A percentile compares a stretch with the other conserved stretches of the same genome.
Conservation (phyloP, 208 protist species). For the Leishmania tropica region DNA sequence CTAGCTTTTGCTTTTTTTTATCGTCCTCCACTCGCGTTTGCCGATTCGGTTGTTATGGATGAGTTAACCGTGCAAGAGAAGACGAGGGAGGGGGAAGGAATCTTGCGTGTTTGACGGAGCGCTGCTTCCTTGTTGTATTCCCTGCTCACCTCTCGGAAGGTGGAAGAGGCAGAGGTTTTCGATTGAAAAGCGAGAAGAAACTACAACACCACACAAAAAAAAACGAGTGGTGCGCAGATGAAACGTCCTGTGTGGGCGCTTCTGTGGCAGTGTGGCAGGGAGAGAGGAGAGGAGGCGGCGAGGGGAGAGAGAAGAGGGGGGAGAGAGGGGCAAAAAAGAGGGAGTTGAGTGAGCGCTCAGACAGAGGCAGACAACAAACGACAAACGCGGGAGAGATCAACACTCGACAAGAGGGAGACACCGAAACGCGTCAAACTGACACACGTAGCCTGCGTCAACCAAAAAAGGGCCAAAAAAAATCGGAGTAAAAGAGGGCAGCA, state of each 20-base stretch:
- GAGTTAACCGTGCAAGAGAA: neutral
- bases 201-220: neutral
- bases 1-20: neutral
- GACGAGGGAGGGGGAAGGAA: neutral
- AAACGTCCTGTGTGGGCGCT: neutral
- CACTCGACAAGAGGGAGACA: neutral
- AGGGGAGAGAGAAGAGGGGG: too few species aligned
- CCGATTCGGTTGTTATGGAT: neutral
- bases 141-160: neutral
- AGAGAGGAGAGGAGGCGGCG: neutral
- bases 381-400: neutral
- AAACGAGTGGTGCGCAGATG: neutral
- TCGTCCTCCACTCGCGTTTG: neutral
- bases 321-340: slow-evolving; percentile 15
- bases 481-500: neutral
- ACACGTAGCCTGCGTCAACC: neutral
- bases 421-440: neutral
- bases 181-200: neutral
- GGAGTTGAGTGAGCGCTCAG: neutral
- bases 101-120: neutral
- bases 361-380: neutral
- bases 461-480: neutral
- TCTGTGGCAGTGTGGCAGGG: neutral
- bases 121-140: neutral
- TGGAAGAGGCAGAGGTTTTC: neutral